phyloP scores from a whole-genome alignment of 768 basidiomycete species.

The Trametes punicea region DNA sequence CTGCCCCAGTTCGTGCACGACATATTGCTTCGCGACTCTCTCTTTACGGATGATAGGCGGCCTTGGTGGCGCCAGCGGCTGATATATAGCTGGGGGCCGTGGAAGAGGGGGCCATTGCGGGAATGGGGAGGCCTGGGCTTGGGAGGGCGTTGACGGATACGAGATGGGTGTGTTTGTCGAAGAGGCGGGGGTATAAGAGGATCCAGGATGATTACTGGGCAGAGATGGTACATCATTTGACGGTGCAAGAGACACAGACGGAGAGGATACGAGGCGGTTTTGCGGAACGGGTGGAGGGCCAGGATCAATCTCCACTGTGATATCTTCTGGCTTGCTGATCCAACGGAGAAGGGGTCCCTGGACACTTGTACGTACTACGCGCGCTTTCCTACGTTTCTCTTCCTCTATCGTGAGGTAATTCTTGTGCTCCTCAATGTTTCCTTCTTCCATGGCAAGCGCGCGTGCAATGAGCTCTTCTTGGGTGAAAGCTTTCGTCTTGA shows the following conservation, averaged over 20 bases:
- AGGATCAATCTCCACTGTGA: conserved; percentile 40
- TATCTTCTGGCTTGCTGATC: conserved; percentile 63
- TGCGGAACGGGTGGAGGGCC: conserved; percentile 30
- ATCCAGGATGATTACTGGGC: not conserved
- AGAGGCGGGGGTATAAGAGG: not conserved
- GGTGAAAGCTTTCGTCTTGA: conserved; percentile 50
- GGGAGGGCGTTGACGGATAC: not conserved
- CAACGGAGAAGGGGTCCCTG: conserved; percentile 70
- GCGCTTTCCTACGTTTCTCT: conserved; percentile 70
- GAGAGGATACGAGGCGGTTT: not conserved
- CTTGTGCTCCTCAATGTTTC: conserved; percentile 73
- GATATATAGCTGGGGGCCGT: conserved; percentile 7
- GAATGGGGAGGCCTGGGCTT: conserved; percentile 5
- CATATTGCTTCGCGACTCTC: conserved; percentile 62
- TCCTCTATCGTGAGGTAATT: conserved; percentile 80
- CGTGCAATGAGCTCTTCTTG: conserved; percentile 83
- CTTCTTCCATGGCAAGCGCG: conserved; percentile 85
- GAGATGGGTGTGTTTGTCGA: not conserved
- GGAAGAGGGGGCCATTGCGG: conserved; percentile 12
- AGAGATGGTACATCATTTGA: not conserved
- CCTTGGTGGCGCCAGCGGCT: conserved; percentile 14
- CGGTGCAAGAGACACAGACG: not conserved
- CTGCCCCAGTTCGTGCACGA: conserved; percentile 63
- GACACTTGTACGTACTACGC: conserved; percentile 56
- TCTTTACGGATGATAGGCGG: conserved; percentile 39